These are phyloP conservation scores for Aspergillus sp. DNA, from an alignment of 2,329 filamentous ascomycete species.

Conservation along the genomic window DNA sequence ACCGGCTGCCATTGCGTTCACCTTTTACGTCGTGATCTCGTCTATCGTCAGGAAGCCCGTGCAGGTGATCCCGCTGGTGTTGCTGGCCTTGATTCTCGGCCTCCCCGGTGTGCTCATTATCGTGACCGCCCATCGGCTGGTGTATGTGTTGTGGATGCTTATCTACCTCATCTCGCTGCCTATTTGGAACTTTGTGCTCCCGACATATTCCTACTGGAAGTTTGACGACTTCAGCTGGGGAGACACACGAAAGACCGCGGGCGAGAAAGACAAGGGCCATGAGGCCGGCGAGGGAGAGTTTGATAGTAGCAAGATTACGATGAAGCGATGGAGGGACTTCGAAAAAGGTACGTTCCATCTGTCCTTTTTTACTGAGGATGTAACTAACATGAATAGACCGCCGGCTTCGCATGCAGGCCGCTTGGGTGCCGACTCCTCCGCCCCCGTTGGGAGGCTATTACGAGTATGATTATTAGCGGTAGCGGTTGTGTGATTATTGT, in stretches of 20 bases:
- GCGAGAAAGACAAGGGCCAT: slow-evolving; percentile 85
- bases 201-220: slow-evolving; percentile 96
- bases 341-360: slow-evolving; percentile 62
- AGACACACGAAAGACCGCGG: slow-evolving; percentile 91
- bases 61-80: slow-evolving; percentile 85
- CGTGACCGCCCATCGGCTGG: slow-evolving; percentile 86
- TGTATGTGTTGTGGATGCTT: slow-evolving; percentile 94
- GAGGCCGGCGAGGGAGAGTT: slow-evolving; percentile 88
- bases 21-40: slow-evolving; percentile 88
- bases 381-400: slow-evolving; percentile 31
- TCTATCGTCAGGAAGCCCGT: slow-evolving; percentile 75
- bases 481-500: slow-evolving; percentile 2
- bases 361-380: not conserved
- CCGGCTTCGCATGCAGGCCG: slow-evolving; percentile 29
- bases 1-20: slow-evolving; percentile 94
- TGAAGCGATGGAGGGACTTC: slow-evolving; percentile 98
- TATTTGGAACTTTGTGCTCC: slow-evolving; percentile 96
- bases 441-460: slow-evolving; percentile 28
- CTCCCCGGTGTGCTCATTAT: slow-evolving; percentile 89
- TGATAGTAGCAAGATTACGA: slow-evolving; percentile 97
- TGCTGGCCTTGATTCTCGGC: slow-evolving; percentile 87
- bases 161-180: slow-evolving; percentile 93
- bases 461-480: slow-evolving; percentile 38
- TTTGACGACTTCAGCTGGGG: slow-evolving; percentile 99
- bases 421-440: slow-evolving; percentile 26